Conservation (phyloP, 1,284 basidiomycete genomes). For the Fomes fomentarius region DNA sequence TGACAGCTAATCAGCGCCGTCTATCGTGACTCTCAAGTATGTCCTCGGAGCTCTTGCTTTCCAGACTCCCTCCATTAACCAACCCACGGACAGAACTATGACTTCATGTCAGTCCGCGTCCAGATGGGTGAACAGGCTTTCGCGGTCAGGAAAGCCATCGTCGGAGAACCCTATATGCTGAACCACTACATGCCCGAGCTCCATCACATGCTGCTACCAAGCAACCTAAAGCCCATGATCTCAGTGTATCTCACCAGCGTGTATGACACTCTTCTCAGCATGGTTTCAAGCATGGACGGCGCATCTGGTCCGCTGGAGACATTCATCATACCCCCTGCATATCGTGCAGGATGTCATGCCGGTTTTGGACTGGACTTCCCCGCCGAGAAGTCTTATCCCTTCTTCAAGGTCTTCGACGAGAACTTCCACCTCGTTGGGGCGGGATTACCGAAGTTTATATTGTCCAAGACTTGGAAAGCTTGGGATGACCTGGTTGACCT, state of each 20-base stretch:
- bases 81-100: slow-evolving; percentile 23
- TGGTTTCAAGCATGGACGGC: slow-evolving; percentile 11
- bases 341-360: slow-evolving; percentile 29
- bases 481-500: slow-evolving; percentile 27
- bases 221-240: slow-evolving; percentile 12
- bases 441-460: slow-evolving; percentile 20
- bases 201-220: slow-evolving; percentile 19
- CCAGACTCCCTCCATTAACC: too few species aligned
- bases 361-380: slow-evolving; percentile 31
- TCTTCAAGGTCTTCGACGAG: slow-evolving; percentile 31
- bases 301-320: slow-evolving; percentile 14
- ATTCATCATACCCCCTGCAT: slow-evolving; percentile 25
- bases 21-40: slow-evolving; percentile 24
- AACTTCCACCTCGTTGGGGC: slow-evolving; percentile 34
- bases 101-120: slow-evolving; percentile 19
- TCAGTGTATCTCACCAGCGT: slow-evolving; percentile 9
- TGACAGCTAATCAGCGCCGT: slow-evolving; percentile 23
- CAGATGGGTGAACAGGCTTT: slow-evolving; percentile 17
- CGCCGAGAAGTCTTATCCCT: slow-evolving; percentile 17
- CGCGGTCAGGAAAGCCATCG: not conserved
- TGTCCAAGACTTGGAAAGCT: slow-evolving; percentile 19
- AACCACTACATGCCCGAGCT: slow-evolving; percentile 17
- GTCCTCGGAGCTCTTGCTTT: too few species aligned
- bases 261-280: slow-evolving; percentile 10
- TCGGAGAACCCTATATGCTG: slow-evolving; percentile 9